Percentiles rank a stretch among this genome's conserved stretches.
Evolutionary conservation across 1,139 yeast species (phyloP).

Genomic region (Nakaseomyces kungkrabaensis): DNA sequence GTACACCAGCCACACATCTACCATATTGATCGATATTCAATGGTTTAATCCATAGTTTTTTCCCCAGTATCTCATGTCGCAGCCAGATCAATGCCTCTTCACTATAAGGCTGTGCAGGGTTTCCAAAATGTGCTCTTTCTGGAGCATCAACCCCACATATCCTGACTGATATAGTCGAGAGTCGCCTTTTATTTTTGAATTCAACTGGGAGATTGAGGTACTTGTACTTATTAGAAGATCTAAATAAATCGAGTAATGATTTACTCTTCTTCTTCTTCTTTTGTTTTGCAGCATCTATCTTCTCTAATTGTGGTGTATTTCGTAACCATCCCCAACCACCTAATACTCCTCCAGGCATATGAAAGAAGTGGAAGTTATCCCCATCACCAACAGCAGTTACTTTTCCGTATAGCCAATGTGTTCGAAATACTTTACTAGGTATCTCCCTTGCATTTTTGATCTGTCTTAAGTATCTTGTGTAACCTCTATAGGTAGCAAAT

Average conservation of each 20-base stretch:
- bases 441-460: constrained; percentile 34
- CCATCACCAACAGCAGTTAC: constrained; percentile 96
- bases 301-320: constrained; percentile 31
- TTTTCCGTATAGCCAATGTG: constrained; percentile 52
- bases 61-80: constrained; percentile 50
- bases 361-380: constrained; percentile 85
- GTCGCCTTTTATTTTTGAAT: constrained; percentile 44
- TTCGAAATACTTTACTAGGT: constrained; percentile 33
- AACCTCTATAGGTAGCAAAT: constrained; percentile 32
- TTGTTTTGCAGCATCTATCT: constrained; percentile 1
- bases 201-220: constrained; percentile 33
- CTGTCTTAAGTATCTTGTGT: constrained; percentile 32
- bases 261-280: constrained; percentile 3
- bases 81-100: constrained; percentile 82
- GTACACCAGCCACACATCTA: constrained; percentile 75
- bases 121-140: constrained; percentile 89
- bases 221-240: constrained; percentile 27
- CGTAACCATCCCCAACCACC: constrained; percentile 96
- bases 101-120: constrained; percentile 81
- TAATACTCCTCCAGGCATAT: constrained; percentile 81
- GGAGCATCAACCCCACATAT: constrained; percentile 98
- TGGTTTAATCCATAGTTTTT: constrained; percentile 64
- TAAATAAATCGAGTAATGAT: not conserved
- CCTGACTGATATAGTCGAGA: constrained; percentile 44
- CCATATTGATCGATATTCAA: constrained; percentile 79